Percentiles rank a stretch among this genome's conserved stretches.
phyloP scores from a whole-genome alignment of 257 asterid species.

The Solanum chiquidenum region DNA sequence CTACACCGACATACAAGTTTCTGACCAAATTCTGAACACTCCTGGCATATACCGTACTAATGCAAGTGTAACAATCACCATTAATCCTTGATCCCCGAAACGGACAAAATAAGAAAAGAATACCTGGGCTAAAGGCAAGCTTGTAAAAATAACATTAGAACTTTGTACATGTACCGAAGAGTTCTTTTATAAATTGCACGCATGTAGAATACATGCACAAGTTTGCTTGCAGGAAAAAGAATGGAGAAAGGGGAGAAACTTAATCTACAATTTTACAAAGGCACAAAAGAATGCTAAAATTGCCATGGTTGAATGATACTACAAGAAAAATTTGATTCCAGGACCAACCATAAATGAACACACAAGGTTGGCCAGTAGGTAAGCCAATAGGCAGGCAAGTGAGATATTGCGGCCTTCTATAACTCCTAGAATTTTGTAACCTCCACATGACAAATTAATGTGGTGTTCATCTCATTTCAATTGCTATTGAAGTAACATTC shows the following conservation, averaged over 20 bases:
- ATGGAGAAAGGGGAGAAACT: background rate
- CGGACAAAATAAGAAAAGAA: background rate
- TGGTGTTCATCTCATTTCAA: background rate
- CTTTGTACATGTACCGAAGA: background rate
- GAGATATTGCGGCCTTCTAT: background rate
- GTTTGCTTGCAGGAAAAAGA: background rate
- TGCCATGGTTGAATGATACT: background rate
- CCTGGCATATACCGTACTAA: background rate
- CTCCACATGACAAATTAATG: background rate
- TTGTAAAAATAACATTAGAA: background rate
- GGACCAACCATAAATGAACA: background rate
- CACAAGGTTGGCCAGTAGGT: background rate
- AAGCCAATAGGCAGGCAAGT: background rate
- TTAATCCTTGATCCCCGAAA: background rate
- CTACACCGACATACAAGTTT: background rate
- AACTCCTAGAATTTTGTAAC: background rate
- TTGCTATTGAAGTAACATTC: background rate
- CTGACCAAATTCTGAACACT: background rate
- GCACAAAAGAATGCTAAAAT: background rate
- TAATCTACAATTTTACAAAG: background rate
- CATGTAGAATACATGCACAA: background rate
- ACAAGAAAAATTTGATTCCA: background rate
- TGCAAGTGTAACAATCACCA: background rate
- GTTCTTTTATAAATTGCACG: background rate
- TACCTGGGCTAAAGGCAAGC: background rate